phyloP scores from a whole-genome alignment of 2,329 filamentous ascomycete genomes.

The Pseudogymnoascus sp. region DNA sequence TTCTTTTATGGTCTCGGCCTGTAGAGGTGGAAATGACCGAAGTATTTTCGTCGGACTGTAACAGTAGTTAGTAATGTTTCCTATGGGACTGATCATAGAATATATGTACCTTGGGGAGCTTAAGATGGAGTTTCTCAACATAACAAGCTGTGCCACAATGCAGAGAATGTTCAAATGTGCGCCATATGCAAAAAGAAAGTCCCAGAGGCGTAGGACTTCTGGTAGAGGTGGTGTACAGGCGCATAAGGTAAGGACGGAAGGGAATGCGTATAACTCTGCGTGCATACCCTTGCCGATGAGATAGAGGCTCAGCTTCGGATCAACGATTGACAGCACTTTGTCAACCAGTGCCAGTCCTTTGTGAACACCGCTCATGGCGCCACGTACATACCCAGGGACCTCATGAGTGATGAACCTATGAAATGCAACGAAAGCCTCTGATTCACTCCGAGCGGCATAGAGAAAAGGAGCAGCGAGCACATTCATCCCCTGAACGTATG shows the following conservation, averaged over 20 bases:
- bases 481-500: slow-evolving; percentile 98
- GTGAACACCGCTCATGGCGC: slow-evolving; percentile 96
- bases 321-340: slow-evolving; percentile 82
- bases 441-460: slow-evolving; percentile 88
- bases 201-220: slow-evolving; percentile 89
- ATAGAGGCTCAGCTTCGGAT: slow-evolving; percentile 76
- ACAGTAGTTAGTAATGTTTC: slow-evolving; percentile 19
- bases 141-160: slow-evolving; percentile 88
- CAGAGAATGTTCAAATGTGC: slow-evolving; percentile 92
- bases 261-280: slow-evolving; percentile 93
- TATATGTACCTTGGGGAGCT: slow-evolving; percentile 66
- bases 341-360: slow-evolving; percentile 85
- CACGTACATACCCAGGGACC: slow-evolving; percentile 86
- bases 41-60: slow-evolving; percentile 81
- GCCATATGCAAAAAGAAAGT: slow-evolving; percentile 94
- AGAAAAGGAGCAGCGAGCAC: slow-evolving; percentile 92
- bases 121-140: slow-evolving; percentile 77
- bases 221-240: slow-evolving; percentile 92
- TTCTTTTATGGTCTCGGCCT: slow-evolving; percentile 75
- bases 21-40: slow-evolving; percentile 75
- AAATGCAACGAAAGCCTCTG: slow-evolving; percentile 89
- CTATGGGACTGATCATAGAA: neutral
- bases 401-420: slow-evolving; percentile 79
- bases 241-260: slow-evolving; percentile 86
- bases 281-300: slow-evolving; percentile 79